Evolutionary conservation across 2,329 filamentous ascomycete genomes (phyloP).

Genomic region (Laburnicola sp.): DNA sequence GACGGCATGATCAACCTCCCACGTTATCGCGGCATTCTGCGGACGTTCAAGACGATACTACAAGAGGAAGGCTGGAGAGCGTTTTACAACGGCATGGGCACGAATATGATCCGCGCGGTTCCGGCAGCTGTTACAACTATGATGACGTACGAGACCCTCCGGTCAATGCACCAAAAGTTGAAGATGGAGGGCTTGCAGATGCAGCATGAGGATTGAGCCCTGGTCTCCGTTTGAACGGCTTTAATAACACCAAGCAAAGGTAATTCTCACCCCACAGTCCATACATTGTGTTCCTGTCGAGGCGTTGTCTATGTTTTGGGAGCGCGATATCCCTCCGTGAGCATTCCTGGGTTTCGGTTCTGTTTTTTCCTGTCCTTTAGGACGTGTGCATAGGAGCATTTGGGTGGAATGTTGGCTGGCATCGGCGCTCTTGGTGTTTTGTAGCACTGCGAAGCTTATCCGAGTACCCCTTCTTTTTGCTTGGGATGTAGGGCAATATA

Average conservation of each 20-base stretch:
- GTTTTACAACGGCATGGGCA: slow-evolving; percentile 96
- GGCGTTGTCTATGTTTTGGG: slow-evolving; percentile 16
- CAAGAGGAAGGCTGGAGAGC: slow-evolving; percentile 92
- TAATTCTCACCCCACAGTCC: not conserved
- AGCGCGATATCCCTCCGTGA: slow-evolving; percentile 24
- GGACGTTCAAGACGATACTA: slow-evolving; percentile 82
- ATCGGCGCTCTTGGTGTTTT: slow-evolving; percentile 12
- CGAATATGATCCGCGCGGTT: slow-evolving; percentile 94
- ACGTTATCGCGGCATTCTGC: slow-evolving; percentile 75
- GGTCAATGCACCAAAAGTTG: slow-evolving; percentile 54
- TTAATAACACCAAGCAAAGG: not conserved
- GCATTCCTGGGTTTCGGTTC: slow-evolving; percentile 16
- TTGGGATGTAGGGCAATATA: slow-evolving; percentile 3
- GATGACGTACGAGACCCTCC: slow-evolving; percentile 88
- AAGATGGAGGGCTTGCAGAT: slow-evolving; percentile 56
- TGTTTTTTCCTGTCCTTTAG: slow-evolving; percentile 5
- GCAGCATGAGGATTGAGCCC: slow-evolving; percentile 18
- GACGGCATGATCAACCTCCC: slow-evolving; percentile 60
- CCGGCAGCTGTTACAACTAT: slow-evolving; percentile 96
- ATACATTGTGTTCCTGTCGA: slow-evolving; percentile 1
- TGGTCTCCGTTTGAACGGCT: not conserved
- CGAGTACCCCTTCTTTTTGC: not conserved
- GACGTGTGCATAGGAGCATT: slow-evolving; percentile 22
- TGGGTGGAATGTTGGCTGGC: slow-evolving; percentile 9
- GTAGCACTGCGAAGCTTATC: not conserved